Percentiles rank a stretch among this genome's conserved stretches.
These are phyloP conservation scores for Termitomyces sp. DNA, from an alignment of 768 basidiomycete genomes.

Conservation along the genomic window DNA sequence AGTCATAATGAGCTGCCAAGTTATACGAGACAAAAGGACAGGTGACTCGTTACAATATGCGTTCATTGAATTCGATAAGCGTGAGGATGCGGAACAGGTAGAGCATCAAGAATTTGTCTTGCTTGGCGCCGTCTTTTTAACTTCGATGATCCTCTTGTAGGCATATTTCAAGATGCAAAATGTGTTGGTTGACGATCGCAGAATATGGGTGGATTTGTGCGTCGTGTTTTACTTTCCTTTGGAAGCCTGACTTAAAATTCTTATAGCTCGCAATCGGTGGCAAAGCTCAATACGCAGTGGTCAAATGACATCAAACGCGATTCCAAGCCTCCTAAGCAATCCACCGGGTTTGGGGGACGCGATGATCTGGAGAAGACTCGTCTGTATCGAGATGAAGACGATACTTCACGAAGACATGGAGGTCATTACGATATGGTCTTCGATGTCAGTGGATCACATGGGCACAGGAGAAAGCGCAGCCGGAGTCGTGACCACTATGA, in stretches of 20 bases:
- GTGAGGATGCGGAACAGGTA: conserved; percentile 92
- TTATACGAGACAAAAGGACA: conserved; percentile 93
- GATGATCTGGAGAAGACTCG: conserved; percentile 73
- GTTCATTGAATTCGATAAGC: conserved; percentile 96
- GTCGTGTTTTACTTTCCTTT: conserved; percentile 25
- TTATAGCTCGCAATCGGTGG: conserved; percentile 88
- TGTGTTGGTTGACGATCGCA: conserved; percentile 92
- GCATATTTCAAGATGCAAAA: conserved; percentile 99
- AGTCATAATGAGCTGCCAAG: conserved; percentile 94
- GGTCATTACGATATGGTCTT: conserved; percentile 80
- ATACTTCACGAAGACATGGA: conserved; percentile 13
- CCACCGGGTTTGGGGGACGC: conserved; percentile 63
- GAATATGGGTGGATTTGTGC: conserved; percentile 99
- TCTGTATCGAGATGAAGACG: conserved; percentile 54
- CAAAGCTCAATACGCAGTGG: conserved; percentile 79
- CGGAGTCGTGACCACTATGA: conserved; percentile 45
- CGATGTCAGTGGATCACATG: conserved; percentile 46
- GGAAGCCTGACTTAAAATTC: conserved; percentile 19
- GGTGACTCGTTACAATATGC: conserved; percentile 98
- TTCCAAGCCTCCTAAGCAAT: conserved; percentile 29
- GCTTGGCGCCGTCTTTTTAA: neutral
- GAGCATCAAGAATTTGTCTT: conserved; percentile 4
- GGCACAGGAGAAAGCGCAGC: conserved; percentile 47
- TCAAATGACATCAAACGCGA: conserved; percentile 70
- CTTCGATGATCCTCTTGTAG: conserved; percentile 31